Evolutionary conservation across 1,284 basidiomycete species (phyloP).

Genomic region (Xerocomus subilludens): DNA sequence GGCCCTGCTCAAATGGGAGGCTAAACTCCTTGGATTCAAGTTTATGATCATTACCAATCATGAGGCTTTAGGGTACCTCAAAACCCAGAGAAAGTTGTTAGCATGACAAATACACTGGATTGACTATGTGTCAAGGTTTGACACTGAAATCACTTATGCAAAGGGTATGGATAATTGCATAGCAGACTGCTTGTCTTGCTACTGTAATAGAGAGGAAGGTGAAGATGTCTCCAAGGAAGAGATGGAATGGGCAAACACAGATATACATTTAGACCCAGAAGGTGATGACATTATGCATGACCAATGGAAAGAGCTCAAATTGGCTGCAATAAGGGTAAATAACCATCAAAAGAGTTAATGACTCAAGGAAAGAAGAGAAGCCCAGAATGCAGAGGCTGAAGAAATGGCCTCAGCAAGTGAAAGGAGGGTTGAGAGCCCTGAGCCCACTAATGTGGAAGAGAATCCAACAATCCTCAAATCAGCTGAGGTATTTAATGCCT

Average conservation of each 20-base stretch:
- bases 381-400: too few relatives aligned
- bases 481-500: neutral
- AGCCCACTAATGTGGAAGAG: neutral
- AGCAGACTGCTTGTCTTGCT: too few relatives aligned
- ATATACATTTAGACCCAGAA: too few relatives aligned
- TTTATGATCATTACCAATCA: neutral
- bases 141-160: neutral
- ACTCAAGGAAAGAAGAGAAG: too few relatives aligned
- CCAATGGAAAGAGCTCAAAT: neutral
- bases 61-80: neutral
- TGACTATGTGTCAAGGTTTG: neutral
- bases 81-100: neutral
- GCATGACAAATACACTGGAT: neutral
- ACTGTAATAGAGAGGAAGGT: too few relatives aligned
- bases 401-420: too few relatives aligned
- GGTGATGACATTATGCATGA: too few relatives aligned
- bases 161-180: too few relatives aligned
- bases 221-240: too few relatives aligned
- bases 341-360: too few relatives aligned
- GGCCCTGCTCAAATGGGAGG: constrained; percentile 1
- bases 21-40: neutral
- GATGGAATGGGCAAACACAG: too few relatives aligned
- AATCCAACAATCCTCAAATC: neutral
- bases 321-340: neutral
- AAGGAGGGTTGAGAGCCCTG: too few relatives aligned